Evolutionary conservation across 768 basidiomycete genomes (phyloP), one percentile per base, ranked within the genome.

Genomic region (Ramaria sp.): DNA sequence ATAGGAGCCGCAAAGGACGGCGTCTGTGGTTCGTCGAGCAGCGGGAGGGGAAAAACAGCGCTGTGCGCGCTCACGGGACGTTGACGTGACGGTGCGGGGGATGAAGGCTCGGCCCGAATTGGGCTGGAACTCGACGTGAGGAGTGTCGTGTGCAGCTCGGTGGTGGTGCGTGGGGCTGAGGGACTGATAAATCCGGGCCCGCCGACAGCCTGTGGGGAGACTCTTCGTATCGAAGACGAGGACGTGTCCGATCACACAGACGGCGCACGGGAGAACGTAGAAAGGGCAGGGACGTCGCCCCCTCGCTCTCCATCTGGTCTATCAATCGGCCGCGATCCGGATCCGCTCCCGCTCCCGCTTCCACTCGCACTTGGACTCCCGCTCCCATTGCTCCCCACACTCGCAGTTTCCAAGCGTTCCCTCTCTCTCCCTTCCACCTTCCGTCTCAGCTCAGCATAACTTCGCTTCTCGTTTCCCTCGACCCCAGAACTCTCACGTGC

Each of bases 1-100:
- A 88, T 87, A 7, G 83, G 80, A 37, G 49, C 70, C 1, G 73
- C 68, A 27, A 15, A 46, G 6, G 31, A 17, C 30, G 39, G 53
- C 19, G 39, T 9, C 9, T 43, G 39, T 17, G 41, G 1, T 41
- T 10, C 30, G 34, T 37, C 34, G 34, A 37, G 34, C 17, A 17
- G 22, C 17, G 48, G 48, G 5, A 22, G 20, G 30, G 48, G 7
- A 19, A 17, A 31, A 5, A 27, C 17, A 20, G 30, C 48, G 48
- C n/a, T 19, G 15, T n/a, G 43, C 43, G 43, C 7, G 7, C 17
- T 45, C 43, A 4, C 17, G 5, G 43, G 5, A 11, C 43, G 43
- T n/a, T n/a, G 43, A 4, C n/a, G 43, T 7, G 22, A 9, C 20
- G 48, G 48, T 5, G 22, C 4, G 5, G 48, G 48, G 17, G 19